Evolutionary conservation across 352 stramenopile species (phyloP).

Genomic region (Phytophthora macrochlamydospora): DNA sequence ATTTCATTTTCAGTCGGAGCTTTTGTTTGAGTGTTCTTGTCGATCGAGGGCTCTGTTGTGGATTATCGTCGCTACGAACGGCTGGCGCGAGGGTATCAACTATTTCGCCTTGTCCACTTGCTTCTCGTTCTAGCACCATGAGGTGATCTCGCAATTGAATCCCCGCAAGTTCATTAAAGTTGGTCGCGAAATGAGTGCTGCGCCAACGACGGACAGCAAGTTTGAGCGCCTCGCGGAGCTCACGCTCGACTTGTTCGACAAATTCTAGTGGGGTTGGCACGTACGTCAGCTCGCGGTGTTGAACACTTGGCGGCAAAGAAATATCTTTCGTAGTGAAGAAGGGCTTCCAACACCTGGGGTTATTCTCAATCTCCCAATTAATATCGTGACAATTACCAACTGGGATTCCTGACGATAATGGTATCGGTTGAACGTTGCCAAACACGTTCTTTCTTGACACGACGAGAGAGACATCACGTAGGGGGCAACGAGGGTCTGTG

Average conservation of each 20-base stretch:
- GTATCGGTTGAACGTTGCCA: constrained; percentile 81
- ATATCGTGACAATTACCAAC: constrained; percentile 54
- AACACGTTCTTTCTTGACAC: constrained; percentile 91
- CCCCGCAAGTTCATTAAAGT: constrained; percentile 87
- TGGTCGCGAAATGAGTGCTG: constrained; percentile 77
- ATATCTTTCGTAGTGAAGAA: constrained; percentile 61
- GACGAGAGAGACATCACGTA: constrained; percentile 87
- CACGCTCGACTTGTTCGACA: constrained; percentile 71
- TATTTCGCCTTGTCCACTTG: constrained; percentile 12
- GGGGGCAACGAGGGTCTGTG: constrained; percentile 79
- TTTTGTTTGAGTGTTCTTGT: constrained; percentile 29
- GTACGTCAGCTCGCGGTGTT: constrained; percentile 68
- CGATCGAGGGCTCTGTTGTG: constrained; percentile 15
- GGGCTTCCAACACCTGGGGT: constrained; percentile 85
- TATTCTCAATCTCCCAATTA: constrained; percentile 83
- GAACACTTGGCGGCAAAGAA: constrained; percentile 36
- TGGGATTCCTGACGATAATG: background rate
- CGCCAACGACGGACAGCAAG: constrained; percentile 90
- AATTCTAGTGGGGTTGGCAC: constrained; percentile 53
- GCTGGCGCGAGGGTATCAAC: background rate
- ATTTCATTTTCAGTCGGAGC: constrained; percentile 26
- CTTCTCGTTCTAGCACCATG: constrained; percentile 65
- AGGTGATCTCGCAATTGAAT: constrained; percentile 81
- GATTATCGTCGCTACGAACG: constrained; percentile 2
- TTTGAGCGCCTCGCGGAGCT: constrained; percentile 87